A percentile compares a stretch with the other conserved stretches of the same genome.
Evolutionary conservation across 495 filamentous ascomycete species (phyloP).

Genomic region (Platismatia glauca): DNA sequence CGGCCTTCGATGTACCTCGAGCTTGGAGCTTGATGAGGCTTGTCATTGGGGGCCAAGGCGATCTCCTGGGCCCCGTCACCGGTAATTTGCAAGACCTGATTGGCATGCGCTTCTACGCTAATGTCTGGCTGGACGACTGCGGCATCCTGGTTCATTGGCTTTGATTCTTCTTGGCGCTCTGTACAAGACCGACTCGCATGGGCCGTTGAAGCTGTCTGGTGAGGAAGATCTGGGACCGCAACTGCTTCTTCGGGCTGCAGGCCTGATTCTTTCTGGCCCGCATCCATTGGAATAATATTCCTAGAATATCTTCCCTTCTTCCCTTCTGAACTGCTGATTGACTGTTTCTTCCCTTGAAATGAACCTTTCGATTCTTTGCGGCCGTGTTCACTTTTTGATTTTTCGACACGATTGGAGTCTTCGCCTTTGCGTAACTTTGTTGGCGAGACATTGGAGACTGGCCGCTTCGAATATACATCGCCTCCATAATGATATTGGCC

Average conservation of each 20-base stretch:
- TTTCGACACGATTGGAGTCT: background rate
- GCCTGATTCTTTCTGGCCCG: background rate
- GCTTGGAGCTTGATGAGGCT: background rate
- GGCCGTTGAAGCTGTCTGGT: background rate
- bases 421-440: background rate
- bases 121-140: background rate
- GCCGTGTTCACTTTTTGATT: background rate
- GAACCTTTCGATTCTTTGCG: background rate
- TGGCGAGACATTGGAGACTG: background rate
- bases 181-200: background rate
- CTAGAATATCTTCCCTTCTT: background rate
- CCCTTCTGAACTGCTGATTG: background rate
- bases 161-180: background rate
- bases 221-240: background rate
- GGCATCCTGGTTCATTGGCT: background rate
- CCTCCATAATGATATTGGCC: background rate
- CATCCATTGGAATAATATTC: background rate
- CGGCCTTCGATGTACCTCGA: background rate
- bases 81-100: background rate
- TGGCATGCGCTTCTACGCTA: background rate
- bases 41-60: background rate
- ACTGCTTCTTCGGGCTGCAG: background rate
- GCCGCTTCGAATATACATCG: background rate
- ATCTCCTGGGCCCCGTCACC: conserved; percentile 1
- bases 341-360: background rate